A percentile compares a stretch with the other conserved stretches of the same genome.
Conservation (phyloP, 2,329 filamentous ascomycete species). For the Penicillium sp. region DNA sequence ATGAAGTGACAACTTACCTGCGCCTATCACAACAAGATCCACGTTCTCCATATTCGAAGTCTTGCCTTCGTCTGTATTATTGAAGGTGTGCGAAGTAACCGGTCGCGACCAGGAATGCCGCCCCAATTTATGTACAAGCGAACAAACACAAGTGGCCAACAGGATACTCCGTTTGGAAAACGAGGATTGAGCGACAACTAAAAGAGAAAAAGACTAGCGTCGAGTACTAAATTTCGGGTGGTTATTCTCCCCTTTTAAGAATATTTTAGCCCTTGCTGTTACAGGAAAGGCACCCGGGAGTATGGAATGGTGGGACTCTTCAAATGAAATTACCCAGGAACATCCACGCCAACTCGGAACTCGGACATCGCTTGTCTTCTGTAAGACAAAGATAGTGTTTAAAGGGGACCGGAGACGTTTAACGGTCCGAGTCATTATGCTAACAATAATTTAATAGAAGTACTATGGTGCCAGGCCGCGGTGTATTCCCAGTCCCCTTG, state of each 20-base stretch:
- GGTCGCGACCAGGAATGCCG: not conserved
- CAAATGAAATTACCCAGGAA: not conserved
- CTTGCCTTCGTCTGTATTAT: not conserved
- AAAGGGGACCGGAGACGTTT: not conserved
- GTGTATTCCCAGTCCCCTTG: not conserved
- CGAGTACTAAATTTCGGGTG: not conserved
- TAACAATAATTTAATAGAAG: not conserved
- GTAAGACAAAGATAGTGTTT: not conserved
- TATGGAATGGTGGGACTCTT: not conserved
- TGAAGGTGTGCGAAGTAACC: not conserved
- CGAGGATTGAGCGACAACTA: not conserved
- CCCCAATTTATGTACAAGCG: conserved; percentile 6
- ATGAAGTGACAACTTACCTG: conserved; percentile 17
- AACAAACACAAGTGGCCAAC: not conserved
- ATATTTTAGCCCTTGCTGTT: conserved; percentile 1
- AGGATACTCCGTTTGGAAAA: not conserved
- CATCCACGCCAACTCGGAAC: not conserved
- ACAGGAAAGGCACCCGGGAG: not conserved
- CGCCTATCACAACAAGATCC: conserved; percentile 34
- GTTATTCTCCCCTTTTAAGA: not conserved
- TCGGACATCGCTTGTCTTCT: not conserved
- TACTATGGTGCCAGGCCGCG: not conserved
- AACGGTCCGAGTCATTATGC: not conserved
- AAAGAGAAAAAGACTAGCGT: not conserved
- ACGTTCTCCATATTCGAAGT: conserved; percentile 26